These are phyloP conservation scores for Diplodia corticola DNA, from an alignment of 2,329 filamentous ascomycete genomes.

Conservation along the genomic window DNA sequence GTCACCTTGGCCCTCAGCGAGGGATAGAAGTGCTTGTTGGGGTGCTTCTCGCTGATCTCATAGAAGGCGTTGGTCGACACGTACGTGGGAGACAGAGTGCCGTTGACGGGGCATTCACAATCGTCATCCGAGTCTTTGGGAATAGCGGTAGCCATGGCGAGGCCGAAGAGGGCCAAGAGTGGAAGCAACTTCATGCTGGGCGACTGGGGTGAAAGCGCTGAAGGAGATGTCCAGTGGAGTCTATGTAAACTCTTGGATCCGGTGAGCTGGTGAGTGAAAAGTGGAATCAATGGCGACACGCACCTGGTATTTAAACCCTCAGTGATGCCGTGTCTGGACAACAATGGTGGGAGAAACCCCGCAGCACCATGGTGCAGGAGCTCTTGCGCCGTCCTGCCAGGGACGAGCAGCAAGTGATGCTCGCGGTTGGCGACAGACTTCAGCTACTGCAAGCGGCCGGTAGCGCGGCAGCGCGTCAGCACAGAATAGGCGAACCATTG, in stretches of 20 bases:
- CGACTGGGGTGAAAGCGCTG: background rate
- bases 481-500: background rate
- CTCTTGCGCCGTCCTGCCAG: background rate
- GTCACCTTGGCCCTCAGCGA: constrained; percentile 25
- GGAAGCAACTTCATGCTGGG: constrained; percentile 8
- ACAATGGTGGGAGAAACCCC: background rate
- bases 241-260: background rate
- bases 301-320: background rate
- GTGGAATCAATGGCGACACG: background rate
- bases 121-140: constrained; percentile 21
- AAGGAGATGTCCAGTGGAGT: background rate
- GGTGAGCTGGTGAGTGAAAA: background rate
- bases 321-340: background rate
- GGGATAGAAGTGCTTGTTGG: constrained; percentile 24
- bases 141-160: constrained; percentile 6
- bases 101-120: constrained; percentile 25
- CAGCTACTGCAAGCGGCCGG: background rate
- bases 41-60: constrained; percentile 25
- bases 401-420: background rate
- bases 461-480: background rate
- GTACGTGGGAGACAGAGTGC: constrained; percentile 20
- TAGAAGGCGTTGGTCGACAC: constrained; percentile 25
- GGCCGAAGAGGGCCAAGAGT: background rate
- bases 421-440: background rate
- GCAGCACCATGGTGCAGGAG: background rate